Evolutionary conservation across 1,139 yeast genomes (phyloP).

Genomic region (Nakaseomyces glabratus): DNA sequence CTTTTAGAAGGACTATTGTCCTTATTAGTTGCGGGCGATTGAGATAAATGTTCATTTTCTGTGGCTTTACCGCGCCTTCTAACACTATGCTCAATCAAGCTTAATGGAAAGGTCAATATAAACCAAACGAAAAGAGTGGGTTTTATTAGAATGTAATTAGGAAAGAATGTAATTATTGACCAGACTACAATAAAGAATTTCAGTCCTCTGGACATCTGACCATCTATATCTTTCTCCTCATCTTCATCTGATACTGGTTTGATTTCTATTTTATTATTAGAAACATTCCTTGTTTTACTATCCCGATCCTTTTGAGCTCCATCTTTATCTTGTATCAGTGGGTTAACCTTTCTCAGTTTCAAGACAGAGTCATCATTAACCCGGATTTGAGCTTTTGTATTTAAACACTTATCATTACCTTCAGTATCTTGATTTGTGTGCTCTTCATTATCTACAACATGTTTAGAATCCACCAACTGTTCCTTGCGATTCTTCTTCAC

Average conservation of each 20-base stretch:
- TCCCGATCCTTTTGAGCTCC: no score
- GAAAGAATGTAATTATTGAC: conserved; percentile 34
- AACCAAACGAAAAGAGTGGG: conserved; percentile 41
- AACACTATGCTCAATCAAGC: conserved; percentile 33
- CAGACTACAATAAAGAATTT: conserved; percentile 8
- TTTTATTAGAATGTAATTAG: conserved; percentile 36
- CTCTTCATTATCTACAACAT: no score
- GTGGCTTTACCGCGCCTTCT: conserved; percentile 7
- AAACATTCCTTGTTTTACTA: no score
- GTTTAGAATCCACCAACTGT: no score
- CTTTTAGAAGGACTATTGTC: conserved; percentile 10
- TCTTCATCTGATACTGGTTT: neutral
- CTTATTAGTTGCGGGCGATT: conserved; percentile 8
- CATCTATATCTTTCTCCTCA: neutral
- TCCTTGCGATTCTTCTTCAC: neutral
- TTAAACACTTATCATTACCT: no score
- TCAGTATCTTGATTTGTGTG: no score
- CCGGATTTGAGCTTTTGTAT: no score
- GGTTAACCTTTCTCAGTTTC: no score
- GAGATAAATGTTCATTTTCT: neutral
- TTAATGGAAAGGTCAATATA: conserved; percentile 42
- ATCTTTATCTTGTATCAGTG: no score
- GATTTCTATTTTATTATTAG: no score
- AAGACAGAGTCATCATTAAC: no score
- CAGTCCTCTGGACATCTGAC: neutral